Base-by-base conservation (phyloP, 2,329 filamentous ascomycete genomes). In the Seiridium cupressi region DNA sequence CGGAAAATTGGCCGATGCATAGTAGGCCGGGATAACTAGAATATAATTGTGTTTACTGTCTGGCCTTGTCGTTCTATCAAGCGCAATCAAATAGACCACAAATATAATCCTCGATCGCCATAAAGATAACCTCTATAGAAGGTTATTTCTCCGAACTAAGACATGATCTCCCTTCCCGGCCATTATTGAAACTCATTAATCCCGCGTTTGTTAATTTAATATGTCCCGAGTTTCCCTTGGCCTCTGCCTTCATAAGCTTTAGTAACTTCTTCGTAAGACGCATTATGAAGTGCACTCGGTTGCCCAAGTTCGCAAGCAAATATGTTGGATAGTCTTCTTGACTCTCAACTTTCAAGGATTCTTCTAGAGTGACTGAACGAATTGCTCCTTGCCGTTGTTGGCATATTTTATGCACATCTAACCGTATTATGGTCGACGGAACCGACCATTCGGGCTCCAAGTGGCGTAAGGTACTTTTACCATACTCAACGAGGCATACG, bases 381-480 rank as follows among this genome's bases (percentile, higher is more conserved):
- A 6, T 42, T 42, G 38, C 11, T 42, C 38, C 38, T 42, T 58
- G 38, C 35, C 63, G 65, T 8, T 55, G 1, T 13, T 64, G 62
- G 61, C 61, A 66, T 48, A 67, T 63, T 26, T 49, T 62, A n/a
- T 61, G 46, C 0, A 62, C 65, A 44, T 67, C 64, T 1, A 67
- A 42, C 3, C 59, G 0, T 1, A 11, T 10, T 0, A 32, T 7
- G 7, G 51, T 38, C 0, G 11, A n/a, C 1, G 64, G 59, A 1
- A 58, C 42, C 31, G 51, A 31, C 65, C 65, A 65, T 7, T 64
- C 31, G 0, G 38, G 1, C 13, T 34, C 31, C 1, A 65, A 53
- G 1, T 54, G 5, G 0, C n/a, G 0, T 4, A 62, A 2, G 2
- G 9, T 26, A 13, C 13, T 18, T 1, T 8, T 60, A 0, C 31